Evolutionary conservation across 768 basidiomycete species (phyloP).

Genomic region (Psilocybe cyanescens): DNA sequence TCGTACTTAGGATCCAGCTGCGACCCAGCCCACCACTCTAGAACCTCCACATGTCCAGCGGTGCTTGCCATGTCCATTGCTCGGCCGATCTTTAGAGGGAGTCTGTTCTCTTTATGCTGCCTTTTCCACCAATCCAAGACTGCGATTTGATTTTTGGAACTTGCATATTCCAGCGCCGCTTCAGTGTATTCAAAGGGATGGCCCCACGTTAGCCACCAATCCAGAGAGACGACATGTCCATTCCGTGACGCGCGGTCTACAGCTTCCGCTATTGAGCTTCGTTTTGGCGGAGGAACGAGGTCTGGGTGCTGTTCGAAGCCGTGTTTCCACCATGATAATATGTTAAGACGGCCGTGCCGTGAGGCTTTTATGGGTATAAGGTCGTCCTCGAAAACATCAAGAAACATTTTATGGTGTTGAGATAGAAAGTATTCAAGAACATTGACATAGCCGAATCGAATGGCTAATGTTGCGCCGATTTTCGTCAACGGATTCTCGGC

Average conservation of each 20-base stretch:
- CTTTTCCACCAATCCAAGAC: conserved; percentile 87
- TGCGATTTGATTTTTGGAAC: conserved; percentile 73
- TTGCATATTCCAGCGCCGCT: conserved; percentile 78
- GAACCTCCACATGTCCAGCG: conserved; percentile 72
- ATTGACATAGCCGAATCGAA: conserved; percentile 77
- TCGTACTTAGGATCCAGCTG: conserved; percentile 82
- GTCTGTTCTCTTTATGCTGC: conserved; percentile 47
- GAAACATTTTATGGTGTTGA: conserved; percentile 66
- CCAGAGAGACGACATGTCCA: conserved; percentile 73
- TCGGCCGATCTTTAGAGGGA: conserved; percentile 80
- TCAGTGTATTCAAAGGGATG: conserved; percentile 77
- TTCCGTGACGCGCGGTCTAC: conserved; percentile 81
- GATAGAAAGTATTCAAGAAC: conserved; percentile 77
- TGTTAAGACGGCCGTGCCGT: conserved; percentile 67
- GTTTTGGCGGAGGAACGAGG: conserved; percentile 57
- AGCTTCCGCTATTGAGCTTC: conserved; percentile 63
- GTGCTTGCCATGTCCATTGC: conserved; percentile 87
- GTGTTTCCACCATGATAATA: conserved; percentile 85
- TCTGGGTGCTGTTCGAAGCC: conserved; percentile 64
- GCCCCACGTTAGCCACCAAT: conserved; percentile 81
- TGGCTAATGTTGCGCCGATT: conserved; percentile 64
- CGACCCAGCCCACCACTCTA: conserved; percentile 87
- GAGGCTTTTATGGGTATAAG: conserved; percentile 81
- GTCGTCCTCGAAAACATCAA: conserved; percentile 64
- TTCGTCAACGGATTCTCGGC: conserved; percentile 64